These are phyloP conservation scores for Lodderomyces jiufengensis DNA, from an alignment of 1,139 yeast genomes.

Conservation along the genomic window DNA sequence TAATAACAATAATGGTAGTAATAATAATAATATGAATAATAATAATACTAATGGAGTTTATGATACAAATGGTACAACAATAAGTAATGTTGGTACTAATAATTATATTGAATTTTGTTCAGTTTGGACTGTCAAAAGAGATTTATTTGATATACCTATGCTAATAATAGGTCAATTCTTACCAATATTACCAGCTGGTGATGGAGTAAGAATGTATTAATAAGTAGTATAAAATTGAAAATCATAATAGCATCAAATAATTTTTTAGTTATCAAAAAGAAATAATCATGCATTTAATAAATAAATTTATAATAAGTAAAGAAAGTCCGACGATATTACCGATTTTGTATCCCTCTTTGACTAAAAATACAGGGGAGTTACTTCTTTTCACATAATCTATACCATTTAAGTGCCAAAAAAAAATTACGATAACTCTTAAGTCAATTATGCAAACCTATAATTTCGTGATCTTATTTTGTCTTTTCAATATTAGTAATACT, in stretches of 20 bases:
- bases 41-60: background rate
- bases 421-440: too few species aligned
- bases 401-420: too few species aligned
- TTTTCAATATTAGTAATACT: too few species aligned
- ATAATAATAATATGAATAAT: constrained; percentile 14
- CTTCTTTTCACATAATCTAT: too few species aligned
- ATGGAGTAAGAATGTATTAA: constrained; percentile 32
- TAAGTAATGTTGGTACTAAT: constrained; percentile 10
- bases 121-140: constrained; percentile 72
- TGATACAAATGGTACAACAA: constrained; percentile 1
- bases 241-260: background rate
- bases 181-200: constrained; percentile 46
- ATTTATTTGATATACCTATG: constrained; percentile 84
- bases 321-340: too few species aligned
- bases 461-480: too few species aligned
- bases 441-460: too few species aligned
- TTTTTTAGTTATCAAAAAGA: background rate
- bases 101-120: constrained; percentile 50
- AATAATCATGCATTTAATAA: too few species aligned
- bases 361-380: too few species aligned
- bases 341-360: too few species aligned
- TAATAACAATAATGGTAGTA: constrained; percentile 24
- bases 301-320: too few species aligned
- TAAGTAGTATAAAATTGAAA: background rate
- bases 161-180: constrained; percentile 44